Percentiles rank a stretch among this genome's conserved stretches.
Evolutionary conservation across 768 basidiomycete species (phyloP).

Genomic region (Xerocomellus intermedius): DNA sequence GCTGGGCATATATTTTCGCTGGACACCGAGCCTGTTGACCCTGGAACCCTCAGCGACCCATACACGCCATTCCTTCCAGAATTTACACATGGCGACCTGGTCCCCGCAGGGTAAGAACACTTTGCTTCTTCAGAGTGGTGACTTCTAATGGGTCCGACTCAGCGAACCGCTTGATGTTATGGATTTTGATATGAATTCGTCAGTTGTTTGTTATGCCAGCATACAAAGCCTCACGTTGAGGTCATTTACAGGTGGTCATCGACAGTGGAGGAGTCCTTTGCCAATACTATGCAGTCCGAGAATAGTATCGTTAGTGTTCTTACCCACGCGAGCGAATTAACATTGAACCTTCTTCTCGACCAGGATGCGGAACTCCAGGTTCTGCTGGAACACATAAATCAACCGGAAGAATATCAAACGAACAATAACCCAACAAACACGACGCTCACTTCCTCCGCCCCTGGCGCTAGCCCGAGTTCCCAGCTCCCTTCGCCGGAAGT

Average conservation of each 20-base stretch:
- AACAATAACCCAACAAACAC: not conserved
- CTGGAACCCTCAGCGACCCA: no score
- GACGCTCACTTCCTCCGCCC: not conserved
- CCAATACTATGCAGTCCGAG: not conserved
- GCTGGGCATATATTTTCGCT: no score
- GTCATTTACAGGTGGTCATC: slow-evolving; percentile 1
- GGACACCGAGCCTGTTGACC: not conserved
- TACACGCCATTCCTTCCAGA: not conserved
- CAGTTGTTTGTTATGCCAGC: not conserved
- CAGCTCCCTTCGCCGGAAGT: not conserved
- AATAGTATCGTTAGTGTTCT: not conserved
- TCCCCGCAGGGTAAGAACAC: not conserved
- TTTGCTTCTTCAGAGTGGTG: not conserved
- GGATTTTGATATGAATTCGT: slow-evolving; percentile 2
- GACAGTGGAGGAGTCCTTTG: not conserved
- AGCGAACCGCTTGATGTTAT: not conserved
- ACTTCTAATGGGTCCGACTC: not conserved
- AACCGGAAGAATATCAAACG: not conserved
- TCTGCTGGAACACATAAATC: not conserved
- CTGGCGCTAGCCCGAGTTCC: not conserved
- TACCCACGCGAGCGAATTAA: not conserved
- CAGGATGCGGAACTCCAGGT: not conserved
- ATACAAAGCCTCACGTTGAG: not conserved
- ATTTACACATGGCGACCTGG: not conserved
- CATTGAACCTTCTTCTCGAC: not conserved